phyloP scores from a whole-genome alignment of 2,329 filamentous ascomycete species.

The Cryoendolithus antarcticus region DNA sequence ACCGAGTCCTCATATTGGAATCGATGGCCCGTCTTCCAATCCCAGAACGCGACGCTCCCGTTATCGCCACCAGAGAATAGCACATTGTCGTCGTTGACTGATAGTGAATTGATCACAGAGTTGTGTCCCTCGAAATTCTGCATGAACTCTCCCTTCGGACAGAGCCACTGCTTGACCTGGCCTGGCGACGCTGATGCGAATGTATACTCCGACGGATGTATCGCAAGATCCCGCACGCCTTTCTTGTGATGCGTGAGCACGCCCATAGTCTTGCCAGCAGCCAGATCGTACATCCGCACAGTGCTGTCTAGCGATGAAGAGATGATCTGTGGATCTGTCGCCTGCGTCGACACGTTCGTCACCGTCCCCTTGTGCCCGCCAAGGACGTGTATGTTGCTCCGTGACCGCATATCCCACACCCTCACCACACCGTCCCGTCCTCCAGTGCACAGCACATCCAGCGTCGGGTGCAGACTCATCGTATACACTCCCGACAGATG shows the following conservation, averaged over 20 bases:
- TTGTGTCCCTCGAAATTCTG: slow-evolving; percentile 97
- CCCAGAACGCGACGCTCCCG: slow-evolving; percentile 94
- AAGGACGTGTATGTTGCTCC: slow-evolving; percentile 90
- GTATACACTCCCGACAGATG: slow-evolving; percentile 95
- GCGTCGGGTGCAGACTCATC: slow-evolving; percentile 78
- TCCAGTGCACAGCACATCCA: slow-evolving; percentile 89
- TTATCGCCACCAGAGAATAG: slow-evolving; percentile 93
- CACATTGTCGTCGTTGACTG: slow-evolving; percentile 90
- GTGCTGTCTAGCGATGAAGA: slow-evolving; percentile 85
- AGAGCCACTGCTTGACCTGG: slow-evolving; percentile 99
- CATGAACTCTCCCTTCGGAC: slow-evolving; percentile 96
- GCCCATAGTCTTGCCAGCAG: slow-evolving; percentile 90
- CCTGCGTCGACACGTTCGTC: slow-evolving; percentile 79
- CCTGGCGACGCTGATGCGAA: slow-evolving; percentile 87
- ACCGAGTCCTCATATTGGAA: slow-evolving; percentile 86
- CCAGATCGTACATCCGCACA: slow-evolving; percentile 86
- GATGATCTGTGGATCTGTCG: slow-evolving; percentile 92
- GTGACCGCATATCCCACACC: slow-evolving; percentile 97
- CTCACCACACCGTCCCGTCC: slow-evolving; percentile 87
- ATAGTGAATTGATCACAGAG: slow-evolving; percentile 85
- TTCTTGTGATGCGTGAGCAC: slow-evolving; percentile 98
- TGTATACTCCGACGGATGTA: slow-evolving; percentile 87
- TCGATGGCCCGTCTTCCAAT: slow-evolving; percentile 91
- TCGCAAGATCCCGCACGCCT: slow-evolving; percentile 71
- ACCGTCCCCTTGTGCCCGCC: slow-evolving; percentile 85